These are phyloP conservation scores for Thelonectria olida DNA, from an alignment of 2,329 filamentous ascomycete species.

Conservation along the genomic window DNA sequence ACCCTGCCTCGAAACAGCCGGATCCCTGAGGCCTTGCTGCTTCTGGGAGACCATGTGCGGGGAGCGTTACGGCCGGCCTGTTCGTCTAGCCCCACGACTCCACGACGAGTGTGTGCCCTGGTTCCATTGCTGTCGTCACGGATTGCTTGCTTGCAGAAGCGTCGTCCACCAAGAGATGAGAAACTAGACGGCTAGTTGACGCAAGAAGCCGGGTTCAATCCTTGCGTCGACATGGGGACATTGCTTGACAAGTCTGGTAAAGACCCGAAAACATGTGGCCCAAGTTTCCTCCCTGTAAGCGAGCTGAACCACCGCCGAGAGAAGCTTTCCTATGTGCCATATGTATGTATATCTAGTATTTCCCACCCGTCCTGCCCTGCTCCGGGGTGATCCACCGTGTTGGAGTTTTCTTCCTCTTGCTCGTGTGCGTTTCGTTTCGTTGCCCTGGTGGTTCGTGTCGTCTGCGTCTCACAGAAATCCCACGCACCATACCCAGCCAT, in stretches of 20 bases:
- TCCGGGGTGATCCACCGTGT: not conserved
- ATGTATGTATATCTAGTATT: not conserved
- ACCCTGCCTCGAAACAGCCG: slow-evolving; percentile 31
- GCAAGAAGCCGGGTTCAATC: slow-evolving; percentile 1
- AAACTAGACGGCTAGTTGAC: not conserved
- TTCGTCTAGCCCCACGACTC: not conserved
- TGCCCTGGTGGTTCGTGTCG: not conserved
- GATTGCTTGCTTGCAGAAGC: not conserved
- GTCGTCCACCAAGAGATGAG: not conserved
- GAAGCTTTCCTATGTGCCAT: not conserved
- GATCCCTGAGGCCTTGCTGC: slow-evolving; percentile 24
- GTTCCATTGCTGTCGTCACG: not conserved
- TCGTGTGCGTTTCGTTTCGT: not conserved
- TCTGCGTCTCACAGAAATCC: not conserved
- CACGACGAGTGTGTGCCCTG: not conserved
- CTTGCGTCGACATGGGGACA: not conserved
- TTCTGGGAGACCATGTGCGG: slow-evolving; percentile 19
- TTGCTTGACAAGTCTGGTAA: not conserved
- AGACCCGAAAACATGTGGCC: not conserved
- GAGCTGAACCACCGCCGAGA: not conserved
- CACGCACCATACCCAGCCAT: not conserved
- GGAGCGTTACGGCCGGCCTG: not conserved
- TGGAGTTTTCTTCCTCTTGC: not conserved
- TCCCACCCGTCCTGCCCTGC: not conserved
- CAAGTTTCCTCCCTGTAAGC: not conserved